Percentiles rank a stretch among this genome's conserved stretches.
These are phyloP conservation scores for Candida tibetensis DNA, from an alignment of 805 yeast species.

Conservation along the genomic window DNA sequence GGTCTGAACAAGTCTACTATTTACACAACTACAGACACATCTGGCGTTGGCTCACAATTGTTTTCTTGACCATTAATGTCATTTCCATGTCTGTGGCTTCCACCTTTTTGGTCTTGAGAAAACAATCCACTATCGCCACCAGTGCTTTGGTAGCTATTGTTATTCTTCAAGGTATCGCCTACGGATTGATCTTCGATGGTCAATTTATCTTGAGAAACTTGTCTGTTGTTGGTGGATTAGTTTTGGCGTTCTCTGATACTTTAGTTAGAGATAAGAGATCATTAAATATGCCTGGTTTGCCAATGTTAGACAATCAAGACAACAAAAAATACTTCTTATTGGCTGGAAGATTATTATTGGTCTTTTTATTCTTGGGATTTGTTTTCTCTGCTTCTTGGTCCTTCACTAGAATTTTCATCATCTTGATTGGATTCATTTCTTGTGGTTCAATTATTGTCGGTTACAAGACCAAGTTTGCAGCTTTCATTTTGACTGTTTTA, in stretches of 20 bases:
- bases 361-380: slow-evolving; percentile 81
- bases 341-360: slow-evolving; percentile 84
- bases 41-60: slow-evolving; percentile 72
- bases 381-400: slow-evolving; percentile 76
- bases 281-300: slow-evolving; percentile 70
- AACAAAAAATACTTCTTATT: slow-evolving; percentile 75
- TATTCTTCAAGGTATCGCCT: slow-evolving; percentile 77
- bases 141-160: slow-evolving; percentile 68
- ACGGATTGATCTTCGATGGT: slow-evolving; percentile 80
- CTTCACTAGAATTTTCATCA: slow-evolving; percentile 57
- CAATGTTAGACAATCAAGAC: slow-evolving; percentile 63
- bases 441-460: slow-evolving; percentile 85
- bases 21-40: slow-evolving; percentile 74
- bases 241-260: slow-evolving; percentile 83
- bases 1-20: slow-evolving; percentile 88
- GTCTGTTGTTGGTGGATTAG: slow-evolving; percentile 87
- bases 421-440: slow-evolving; percentile 64
- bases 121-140: slow-evolving; percentile 67
- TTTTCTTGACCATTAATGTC: slow-evolving; percentile 65
- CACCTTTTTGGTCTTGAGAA: slow-evolving; percentile 64
- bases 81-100: slow-evolving; percentile 72
- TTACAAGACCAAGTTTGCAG: slow-evolving; percentile 87
- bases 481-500: slow-evolving; percentile 64
- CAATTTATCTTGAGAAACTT: slow-evolving; percentile 82
- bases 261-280: slow-evolving; percentile 72